phyloP scores from a whole-genome alignment of 805 yeast genomes.

The Sungouiozyma intestinalis region DNA sequence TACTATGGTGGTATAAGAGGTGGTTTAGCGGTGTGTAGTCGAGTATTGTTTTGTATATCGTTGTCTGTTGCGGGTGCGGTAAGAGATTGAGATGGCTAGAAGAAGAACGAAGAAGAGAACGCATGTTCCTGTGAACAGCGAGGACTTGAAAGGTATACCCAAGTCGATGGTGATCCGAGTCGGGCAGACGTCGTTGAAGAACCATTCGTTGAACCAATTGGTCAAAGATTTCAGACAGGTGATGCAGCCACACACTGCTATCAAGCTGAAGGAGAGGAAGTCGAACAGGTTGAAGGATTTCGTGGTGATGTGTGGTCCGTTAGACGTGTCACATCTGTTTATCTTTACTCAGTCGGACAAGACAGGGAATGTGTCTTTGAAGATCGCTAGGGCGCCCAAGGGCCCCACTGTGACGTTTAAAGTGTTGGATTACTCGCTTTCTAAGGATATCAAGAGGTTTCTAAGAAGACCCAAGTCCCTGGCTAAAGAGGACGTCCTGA shows the following conservation, averaged over 20 bases:
- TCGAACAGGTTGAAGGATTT: slow-evolving; percentile 83
- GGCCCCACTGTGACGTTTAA: slow-evolving; percentile 90
- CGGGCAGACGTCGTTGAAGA: slow-evolving; percentile 44
- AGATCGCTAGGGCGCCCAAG: slow-evolving; percentile 79
- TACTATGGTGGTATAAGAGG: no score
- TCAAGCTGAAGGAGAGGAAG: slow-evolving; percentile 75
- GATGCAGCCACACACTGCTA: slow-evolving; percentile 96
- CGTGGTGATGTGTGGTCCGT: slow-evolving; percentile 97
- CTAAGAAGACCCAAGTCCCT: slow-evolving; percentile 72
- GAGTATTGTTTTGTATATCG: no score
- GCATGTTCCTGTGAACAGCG: slow-evolving; percentile 50
- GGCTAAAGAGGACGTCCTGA: slow-evolving; percentile 53
- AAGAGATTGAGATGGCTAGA: slow-evolving; percentile 37
- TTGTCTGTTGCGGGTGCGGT: no score
- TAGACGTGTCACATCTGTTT: slow-evolving; percentile 83
- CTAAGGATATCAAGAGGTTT: slow-evolving; percentile 64
- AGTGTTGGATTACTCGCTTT: slow-evolving; percentile 64
- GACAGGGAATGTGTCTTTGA: slow-evolving; percentile 69
- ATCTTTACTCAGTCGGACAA: slow-evolving; percentile 73
- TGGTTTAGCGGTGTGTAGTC: background rate
- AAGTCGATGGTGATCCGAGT: slow-evolving; percentile 89
- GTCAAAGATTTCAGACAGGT: slow-evolving; percentile 79
- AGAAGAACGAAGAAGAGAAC: slow-evolving; percentile 76
- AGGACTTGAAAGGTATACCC: slow-evolving; percentile 65
- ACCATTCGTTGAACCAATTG: slow-evolving; percentile 73